Evolutionary conservation across 352 stramenopile genomes (phyloP).

Genomic region (Aphanomyces invadans): DNA sequence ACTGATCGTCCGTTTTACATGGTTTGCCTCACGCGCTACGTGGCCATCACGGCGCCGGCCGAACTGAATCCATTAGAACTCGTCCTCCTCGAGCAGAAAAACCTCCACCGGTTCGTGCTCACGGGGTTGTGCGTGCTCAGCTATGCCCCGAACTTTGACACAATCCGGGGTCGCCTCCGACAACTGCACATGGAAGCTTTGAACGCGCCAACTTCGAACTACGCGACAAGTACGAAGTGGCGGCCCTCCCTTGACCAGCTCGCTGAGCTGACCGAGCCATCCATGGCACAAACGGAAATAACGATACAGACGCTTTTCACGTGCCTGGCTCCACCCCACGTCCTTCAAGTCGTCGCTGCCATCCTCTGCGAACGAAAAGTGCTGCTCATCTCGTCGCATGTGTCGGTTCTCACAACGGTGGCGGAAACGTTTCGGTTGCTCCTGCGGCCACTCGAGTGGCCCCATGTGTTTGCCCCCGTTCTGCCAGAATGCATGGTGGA

Average conservation of each 20-base stretch:
- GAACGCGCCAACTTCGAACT: background rate
- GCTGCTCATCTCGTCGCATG: slow-evolving; percentile 69
- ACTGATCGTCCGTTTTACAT: slow-evolving; percentile 75
- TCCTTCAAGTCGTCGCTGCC: slow-evolving; percentile 69
- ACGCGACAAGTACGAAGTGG: background rate
- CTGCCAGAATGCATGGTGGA: slow-evolving; percentile 70
- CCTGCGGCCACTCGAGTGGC: slow-evolving; percentile 82
- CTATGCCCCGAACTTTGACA: slow-evolving; percentile 72
- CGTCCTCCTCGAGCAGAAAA: slow-evolving; percentile 72
- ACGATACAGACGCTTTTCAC: slow-evolving; percentile 78
- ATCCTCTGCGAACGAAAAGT: slow-evolving; percentile 76
- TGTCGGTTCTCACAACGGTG: slow-evolving; percentile 77
- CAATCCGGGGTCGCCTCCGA: slow-evolving; percentile 62
- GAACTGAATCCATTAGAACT: slow-evolving; percentile 66
- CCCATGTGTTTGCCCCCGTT: slow-evolving; percentile 79
- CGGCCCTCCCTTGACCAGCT: background rate
- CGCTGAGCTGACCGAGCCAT: background rate
- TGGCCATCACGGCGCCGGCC: slow-evolving; percentile 52
- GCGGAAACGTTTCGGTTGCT: slow-evolving; percentile 66
- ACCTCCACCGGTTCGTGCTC: slow-evolving; percentile 68
- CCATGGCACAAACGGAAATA: slow-evolving; percentile 35
- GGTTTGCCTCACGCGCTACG: slow-evolving; percentile 72
- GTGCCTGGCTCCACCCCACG: slow-evolving; percentile 62
- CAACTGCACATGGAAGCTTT: slow-evolving; percentile 39
- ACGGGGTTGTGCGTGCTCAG: slow-evolving; percentile 74